A percentile compares a stretch with the other conserved stretches of the same genome.
Evolutionary conservation across 371 early-diverging fungal species (phyloP).

Genomic region (Dichotomocladium elegans): DNA sequence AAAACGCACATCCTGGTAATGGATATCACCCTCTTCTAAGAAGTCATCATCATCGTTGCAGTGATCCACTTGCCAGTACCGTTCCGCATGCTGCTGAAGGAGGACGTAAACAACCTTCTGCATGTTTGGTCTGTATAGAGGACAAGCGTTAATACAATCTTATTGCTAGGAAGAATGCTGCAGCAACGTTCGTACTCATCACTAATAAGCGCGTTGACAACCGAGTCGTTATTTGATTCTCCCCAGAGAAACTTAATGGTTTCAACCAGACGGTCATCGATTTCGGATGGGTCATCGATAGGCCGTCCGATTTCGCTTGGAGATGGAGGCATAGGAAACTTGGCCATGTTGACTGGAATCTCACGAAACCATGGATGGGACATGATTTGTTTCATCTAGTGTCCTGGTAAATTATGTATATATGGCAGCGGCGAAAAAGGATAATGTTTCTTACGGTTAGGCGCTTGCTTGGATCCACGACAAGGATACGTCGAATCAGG

Average conservation of each 20-base stretch:
- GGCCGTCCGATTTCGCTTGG: conserved; percentile 30
- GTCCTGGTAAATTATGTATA: neutral
- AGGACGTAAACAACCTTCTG: conserved; percentile 51
- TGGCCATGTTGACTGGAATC: conserved; percentile 13
- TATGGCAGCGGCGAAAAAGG: neutral
- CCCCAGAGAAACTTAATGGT: conserved; percentile 40
- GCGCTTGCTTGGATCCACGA: conserved; percentile 39
- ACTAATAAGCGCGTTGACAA: conserved; percentile 35
- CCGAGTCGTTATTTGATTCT: conserved; percentile 28
- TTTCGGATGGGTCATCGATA: conserved; percentile 20
- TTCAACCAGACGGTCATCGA: conserved; percentile 34
- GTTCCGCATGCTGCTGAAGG: conserved; percentile 42
- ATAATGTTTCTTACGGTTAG: conserved; percentile 29
- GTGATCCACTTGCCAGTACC: conserved; percentile 46
- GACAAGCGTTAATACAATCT: neutral
- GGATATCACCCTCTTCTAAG: conserved; percentile 17
- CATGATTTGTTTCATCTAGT: conserved; percentile 31
- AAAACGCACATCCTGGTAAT: conserved; percentile 4
- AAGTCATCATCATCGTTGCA: conserved; percentile 24
- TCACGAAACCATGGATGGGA: conserved; percentile 35
- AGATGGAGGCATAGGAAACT: conserved; percentile 25
- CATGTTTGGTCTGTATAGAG: conserved; percentile 40
- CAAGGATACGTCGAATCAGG: conserved; percentile 43
- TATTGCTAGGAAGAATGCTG: neutral
- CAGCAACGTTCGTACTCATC: conserved; percentile 29